These are phyloP conservation scores for Naematelia encephala DNA, from an alignment of 768 basidiomycete genomes.

Conservation along the genomic window DNA sequence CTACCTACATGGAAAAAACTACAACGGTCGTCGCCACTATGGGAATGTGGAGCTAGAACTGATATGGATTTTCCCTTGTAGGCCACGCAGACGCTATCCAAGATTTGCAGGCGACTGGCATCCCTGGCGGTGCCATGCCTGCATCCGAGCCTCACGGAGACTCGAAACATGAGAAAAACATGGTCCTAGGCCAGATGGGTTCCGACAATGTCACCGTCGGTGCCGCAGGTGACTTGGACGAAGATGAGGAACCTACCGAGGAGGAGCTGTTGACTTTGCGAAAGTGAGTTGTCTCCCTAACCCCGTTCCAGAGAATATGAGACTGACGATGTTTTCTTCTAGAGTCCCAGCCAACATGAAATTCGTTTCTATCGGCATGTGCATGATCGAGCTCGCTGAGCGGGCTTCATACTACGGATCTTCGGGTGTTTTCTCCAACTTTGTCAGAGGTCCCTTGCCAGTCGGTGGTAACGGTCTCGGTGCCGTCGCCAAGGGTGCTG, in stretches of 20 bases:
- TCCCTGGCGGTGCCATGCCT: slow-evolving; percentile 4
- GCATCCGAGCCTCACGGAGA: not conserved
- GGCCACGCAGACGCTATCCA: slow-evolving; percentile 7
- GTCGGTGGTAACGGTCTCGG: slow-evolving; percentile 42
- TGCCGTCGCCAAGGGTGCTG: slow-evolving; percentile 34
- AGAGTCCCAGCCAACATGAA: slow-evolving; percentile 20
- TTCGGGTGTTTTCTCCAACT: slow-evolving; percentile 41
- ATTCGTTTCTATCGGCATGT: slow-evolving; percentile 46
- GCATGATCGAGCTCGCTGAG: slow-evolving; percentile 50
- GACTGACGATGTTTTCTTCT: not conserved
- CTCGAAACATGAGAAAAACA: slow-evolving; percentile 1
- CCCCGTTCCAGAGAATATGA: not conserved
- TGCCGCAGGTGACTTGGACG: slow-evolving; percentile 13
- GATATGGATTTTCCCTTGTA: not conserved
- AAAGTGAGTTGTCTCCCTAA: slow-evolving; percentile 19
- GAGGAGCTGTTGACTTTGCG: slow-evolving; percentile 41
- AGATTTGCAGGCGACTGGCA: slow-evolving; percentile 9
- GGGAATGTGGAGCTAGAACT: not conserved
- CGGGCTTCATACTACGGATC: slow-evolving; percentile 46
- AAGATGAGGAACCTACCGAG: slow-evolving; percentile 30
- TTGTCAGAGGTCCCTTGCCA: slow-evolving; percentile 40
- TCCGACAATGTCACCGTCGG: slow-evolving; percentile 6
- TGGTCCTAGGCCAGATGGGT: not conserved
- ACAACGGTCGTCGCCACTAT: not conserved
- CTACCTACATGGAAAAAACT: too few species aligned